These are phyloP conservation scores for Amoebophrya sp. DNA, from an alignment of 169 alveolate genomes.

Conservation along the genomic window DNA sequence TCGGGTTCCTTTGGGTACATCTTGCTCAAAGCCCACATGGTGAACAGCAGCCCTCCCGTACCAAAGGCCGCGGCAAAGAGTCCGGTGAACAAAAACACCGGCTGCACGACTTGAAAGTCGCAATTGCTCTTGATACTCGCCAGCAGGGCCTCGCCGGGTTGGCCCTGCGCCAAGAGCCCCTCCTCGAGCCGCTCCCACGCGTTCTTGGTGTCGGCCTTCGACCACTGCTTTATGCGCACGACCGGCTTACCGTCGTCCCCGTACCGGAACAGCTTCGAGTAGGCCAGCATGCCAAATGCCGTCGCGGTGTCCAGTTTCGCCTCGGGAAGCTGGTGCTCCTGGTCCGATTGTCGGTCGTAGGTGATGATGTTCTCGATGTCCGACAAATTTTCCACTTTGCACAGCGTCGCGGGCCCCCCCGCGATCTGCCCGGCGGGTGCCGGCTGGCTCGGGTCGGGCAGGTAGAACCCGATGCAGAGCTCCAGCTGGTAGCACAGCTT, in stretches of 20 bases:
- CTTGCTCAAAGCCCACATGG: not conserved
- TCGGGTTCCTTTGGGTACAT: not conserved
- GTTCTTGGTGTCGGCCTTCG: not conserved
- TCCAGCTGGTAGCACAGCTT: slow-evolving; percentile 13
- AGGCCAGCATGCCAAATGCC: not conserved
- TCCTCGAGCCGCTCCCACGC: not conserved
- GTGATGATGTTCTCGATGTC: not conserved
- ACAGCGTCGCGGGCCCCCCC: not conserved
- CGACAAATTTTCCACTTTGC: not conserved
- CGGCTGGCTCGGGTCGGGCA: too few species aligned
- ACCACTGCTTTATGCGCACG: not conserved
- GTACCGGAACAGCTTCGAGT: not conserved
- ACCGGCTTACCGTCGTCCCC: not conserved
- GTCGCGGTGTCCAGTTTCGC: too few species aligned
- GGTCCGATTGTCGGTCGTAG: too few species aligned
- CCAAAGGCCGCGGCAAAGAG: not conserved
- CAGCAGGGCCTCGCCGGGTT: not conserved
- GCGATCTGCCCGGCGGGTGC: too few species aligned
- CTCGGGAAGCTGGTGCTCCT: too few species aligned
- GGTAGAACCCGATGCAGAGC: not conserved
- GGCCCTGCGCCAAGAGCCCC: not conserved
- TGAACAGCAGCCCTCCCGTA: not conserved
- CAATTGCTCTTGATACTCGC: not conserved
- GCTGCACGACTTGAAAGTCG: not conserved
- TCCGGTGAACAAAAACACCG: not conserved